A percentile compares a stretch with the other conserved stretches of the same genome.
These are phyloP conservation scores for Apophysomyces trapeziformis DNA, from an alignment of 371 early-diverging fungal species.

Conservation along the genomic window DNA sequence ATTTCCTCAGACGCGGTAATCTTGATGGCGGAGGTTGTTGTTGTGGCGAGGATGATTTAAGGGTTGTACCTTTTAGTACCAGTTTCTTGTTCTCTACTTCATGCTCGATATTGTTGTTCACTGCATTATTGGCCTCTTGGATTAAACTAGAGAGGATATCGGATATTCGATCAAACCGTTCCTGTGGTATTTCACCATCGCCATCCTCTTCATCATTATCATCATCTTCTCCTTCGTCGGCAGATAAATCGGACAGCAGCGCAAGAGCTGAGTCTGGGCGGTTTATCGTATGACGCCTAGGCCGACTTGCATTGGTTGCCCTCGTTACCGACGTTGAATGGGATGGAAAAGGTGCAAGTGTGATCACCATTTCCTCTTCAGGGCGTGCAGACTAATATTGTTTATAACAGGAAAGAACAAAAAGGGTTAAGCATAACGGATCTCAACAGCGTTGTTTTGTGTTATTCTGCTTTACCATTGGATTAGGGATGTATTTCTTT, in stretches of 20 bases:
- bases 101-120: background rate
- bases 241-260: constrained; percentile 5
- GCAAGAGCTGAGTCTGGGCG: constrained; percentile 10
- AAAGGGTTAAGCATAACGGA: no score
- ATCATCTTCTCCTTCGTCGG: constrained; percentile 1
- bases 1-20: constrained; percentile 7
- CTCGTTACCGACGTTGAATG: background rate
- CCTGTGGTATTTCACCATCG: background rate
- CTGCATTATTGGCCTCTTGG: constrained; percentile 2
- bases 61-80: background rate
- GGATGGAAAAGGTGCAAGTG: background rate
- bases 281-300: constrained; percentile 8
- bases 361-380: constrained; percentile 1
- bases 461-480: no score
- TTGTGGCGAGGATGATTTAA: background rate
- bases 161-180: background rate
- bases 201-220: no score
- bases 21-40: constrained; percentile 1
- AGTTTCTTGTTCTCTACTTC: background rate
- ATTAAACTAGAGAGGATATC: constrained; percentile 1
- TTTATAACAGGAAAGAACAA: no score
- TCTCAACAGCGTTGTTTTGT: no score
- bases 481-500: background rate
- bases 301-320: background rate
- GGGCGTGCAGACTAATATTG: no score